Evolutionary conservation across 2,329 filamentous ascomycete species (phyloP).

Genomic region (Curvularia sp.): DNA sequence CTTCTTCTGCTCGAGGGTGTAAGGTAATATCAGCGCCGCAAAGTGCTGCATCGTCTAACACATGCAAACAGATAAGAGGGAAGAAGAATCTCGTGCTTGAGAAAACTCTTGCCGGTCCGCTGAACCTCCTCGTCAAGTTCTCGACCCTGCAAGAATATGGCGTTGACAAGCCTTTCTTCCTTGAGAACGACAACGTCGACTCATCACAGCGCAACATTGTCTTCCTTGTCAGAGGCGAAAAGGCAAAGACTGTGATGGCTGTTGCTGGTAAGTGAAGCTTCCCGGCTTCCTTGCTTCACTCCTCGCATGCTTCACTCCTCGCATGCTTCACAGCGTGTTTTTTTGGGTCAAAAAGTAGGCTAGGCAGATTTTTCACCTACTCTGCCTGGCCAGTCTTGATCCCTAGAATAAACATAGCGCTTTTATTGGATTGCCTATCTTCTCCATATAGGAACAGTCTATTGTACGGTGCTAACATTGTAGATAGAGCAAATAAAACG

Average conservation of each 20-base stretch:
- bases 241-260: constrained; percentile 78
- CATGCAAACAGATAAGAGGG: constrained; percentile 76
- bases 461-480: constrained; percentile 58
- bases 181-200: constrained; percentile 95
- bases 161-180: constrained; percentile 94
- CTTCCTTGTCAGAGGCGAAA: constrained; percentile 91
- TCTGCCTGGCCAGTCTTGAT: constrained; percentile 65
- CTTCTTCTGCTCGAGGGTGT: constrained; percentile 92
- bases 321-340: constrained; percentile 5
- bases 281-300: constrained; percentile 17
- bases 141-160: constrained; percentile 96
- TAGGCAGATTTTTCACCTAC: constrained; percentile 59
- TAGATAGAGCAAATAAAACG: constrained; percentile 84
- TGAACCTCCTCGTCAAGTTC: constrained; percentile 93
- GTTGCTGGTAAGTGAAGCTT: constrained; percentile 75
- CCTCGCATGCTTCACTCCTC: constrained; percentile 7
- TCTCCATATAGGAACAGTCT: constrained; percentile 34
- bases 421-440: constrained; percentile 39
- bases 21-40: constrained; percentile 63
- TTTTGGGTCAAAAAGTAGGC: constrained; percentile 66
- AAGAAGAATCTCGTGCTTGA: constrained; percentile 99
- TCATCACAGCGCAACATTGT: constrained; percentile 93
- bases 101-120: constrained; percentile 83
- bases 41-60: constrained; percentile 44
- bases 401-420: constrained; percentile 57